Evolutionary conservation across 345 rosid species (phyloP), one percentile per base, ranked within the genome.

Genomic region (Salix dunnii): DNA sequence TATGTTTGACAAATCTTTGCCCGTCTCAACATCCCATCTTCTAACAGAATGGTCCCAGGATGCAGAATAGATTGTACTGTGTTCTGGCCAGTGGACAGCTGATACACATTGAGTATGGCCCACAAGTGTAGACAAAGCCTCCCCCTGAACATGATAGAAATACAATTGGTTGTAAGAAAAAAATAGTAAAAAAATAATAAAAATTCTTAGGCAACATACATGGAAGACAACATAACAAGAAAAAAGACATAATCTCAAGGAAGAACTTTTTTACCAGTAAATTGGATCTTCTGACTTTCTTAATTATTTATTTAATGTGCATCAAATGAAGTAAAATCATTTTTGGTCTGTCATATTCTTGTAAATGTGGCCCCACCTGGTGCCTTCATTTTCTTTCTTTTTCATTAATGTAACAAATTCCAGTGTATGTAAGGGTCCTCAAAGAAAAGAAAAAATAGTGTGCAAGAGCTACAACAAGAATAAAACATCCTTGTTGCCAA

Each of bases 31-130:
- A 85, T 94, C 98, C 99, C 99, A 96, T 80, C 79, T 84, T 76
- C 91, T 92, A 38, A 96, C 82, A 72, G 98, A 92, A 77, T 94
- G 97, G 84, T 96, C 99, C 98, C 96, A 94, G 16, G 99, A 96
- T 68, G 94, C 83, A 77, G 98, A 96, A 78, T 89, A 94, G 62
- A 96, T 86, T 17, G 89, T 83, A 75, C 86, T 90, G 6, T 61
- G 66, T 80, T 90, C 88, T 28, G 97, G 97, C 99, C 99, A 96
- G 78, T 87, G 79, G 70, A 96, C 97, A 46, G 93, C 87, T 51
- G 97, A 92, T 33, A 96, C 91, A 51, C 94, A 88, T 73, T 94
- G 97, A 60, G 94, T 90, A 80, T 96, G 99, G 72, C 99, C 98
- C 74, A 92, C 93, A 65, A 94, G 84, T 67, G 97, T 87, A 71